Conservation (phyloP, 176 grass and related monocot genomes). For the Musa beccarii region DNA sequence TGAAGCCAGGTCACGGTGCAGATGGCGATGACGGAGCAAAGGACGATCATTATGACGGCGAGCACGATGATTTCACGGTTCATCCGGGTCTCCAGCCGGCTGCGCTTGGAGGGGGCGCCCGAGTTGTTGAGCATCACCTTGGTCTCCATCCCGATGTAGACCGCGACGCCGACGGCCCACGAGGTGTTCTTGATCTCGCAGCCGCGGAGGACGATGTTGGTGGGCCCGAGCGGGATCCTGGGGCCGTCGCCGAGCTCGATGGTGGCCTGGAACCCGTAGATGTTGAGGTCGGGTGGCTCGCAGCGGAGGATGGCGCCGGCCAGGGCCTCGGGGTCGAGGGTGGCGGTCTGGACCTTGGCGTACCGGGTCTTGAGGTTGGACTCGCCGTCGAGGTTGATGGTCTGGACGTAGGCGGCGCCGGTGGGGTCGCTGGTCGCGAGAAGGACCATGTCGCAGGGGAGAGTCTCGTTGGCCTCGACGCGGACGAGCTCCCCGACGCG, state of each 20-base stretch:
- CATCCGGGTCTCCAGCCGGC: conserved; percentile 57
- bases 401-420: conserved; percentile 74
- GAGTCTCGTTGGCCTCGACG: conserved; percentile 41
- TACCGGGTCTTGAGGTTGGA: conserved; percentile 82
- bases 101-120: conserved; percentile 59
- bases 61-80: conserved; percentile 64
- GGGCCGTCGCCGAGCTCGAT: not conserved
- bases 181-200: conserved; percentile 83
- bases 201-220: conserved; percentile 77
- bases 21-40: conserved; percentile 43
- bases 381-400: conserved; percentile 84
- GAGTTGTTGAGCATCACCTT: conserved; percentile 93
- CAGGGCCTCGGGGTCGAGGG: too few species aligned
- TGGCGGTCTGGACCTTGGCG: conserved; percentile 60
- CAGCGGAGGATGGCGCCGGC: conserved; percentile 1
- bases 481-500: conserved; percentile 67
- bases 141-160: conserved; percentile 74
- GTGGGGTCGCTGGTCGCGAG: conserved; percentile 68
- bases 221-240: conserved; percentile 17
- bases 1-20: conserved; percentile 62
- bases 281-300: conserved; percentile 9
- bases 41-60: conserved; percentile 49
- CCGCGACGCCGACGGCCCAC: conserved; percentile 68
- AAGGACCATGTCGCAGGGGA: conserved; percentile 64
- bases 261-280: conserved; percentile 11